Conservation (phyloP, 23 red algal genomes). For the Gracilaria vermiculophylla region DNA sequence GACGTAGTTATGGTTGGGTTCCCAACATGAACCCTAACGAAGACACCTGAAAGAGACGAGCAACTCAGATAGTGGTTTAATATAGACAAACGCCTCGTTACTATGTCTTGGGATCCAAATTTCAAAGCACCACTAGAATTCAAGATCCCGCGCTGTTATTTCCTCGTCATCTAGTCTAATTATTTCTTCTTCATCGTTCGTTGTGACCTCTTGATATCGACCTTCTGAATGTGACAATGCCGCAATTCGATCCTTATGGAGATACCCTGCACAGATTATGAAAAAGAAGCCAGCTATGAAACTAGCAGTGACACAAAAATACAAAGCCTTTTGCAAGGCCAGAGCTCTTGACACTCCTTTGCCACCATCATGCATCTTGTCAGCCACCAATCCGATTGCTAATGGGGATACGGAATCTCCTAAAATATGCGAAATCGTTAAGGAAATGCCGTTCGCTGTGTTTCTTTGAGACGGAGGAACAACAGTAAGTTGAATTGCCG, state of each 20-base stretch:
- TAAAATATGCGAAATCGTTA: constrained; percentile 64
- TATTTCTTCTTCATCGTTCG: not conserved
- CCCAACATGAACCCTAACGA: not conserved
- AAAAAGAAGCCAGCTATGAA: constrained; percentile 79
- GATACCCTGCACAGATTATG: constrained; percentile 45
- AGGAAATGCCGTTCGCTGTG: constrained; percentile 70
- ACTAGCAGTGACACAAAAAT: constrained; percentile 50
- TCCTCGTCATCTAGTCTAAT: not conserved
- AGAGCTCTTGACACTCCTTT: constrained; percentile 44
- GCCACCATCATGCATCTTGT: constrained; percentile 60
- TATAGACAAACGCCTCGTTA: not conserved
- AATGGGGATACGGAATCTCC: constrained; percentile 73
- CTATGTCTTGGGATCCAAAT: not conserved
- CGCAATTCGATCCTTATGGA: constrained; percentile 45
- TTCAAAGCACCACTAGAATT: not conserved
- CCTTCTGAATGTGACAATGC: constrained; percentile 36
- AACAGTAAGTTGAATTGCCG: constrained; percentile 74
- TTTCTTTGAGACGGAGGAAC: constrained; percentile 62
- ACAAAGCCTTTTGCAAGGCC: constrained; percentile 74
- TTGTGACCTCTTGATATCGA: constrained; percentile 50
- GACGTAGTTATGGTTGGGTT: constrained; percentile 52
- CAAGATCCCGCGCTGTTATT: not conserved
- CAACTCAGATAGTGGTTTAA: not conserved
- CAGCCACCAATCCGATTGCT: constrained; percentile 65
- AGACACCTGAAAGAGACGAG: not conserved